Evolutionary conservation across 768 basidiomycete species (phyloP), one percentile per base, ranked within the genome.

Genomic region (Galerina sulciceps): DNA sequence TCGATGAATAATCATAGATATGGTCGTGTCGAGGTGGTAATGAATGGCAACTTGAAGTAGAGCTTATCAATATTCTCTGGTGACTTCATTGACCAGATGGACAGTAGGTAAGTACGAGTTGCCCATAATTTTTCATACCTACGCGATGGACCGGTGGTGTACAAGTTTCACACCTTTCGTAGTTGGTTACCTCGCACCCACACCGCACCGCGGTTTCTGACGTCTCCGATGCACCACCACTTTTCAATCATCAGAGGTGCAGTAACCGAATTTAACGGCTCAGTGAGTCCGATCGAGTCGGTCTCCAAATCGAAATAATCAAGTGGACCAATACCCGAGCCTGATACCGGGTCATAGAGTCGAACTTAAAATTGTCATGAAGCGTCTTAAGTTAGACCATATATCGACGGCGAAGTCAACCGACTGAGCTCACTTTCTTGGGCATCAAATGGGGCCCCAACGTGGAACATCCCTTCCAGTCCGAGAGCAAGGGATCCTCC

Each of bases 151-250:
- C n/a, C n/a, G n/a, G n/a, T n/a, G 34, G 34, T 42, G 36, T 35
- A 42, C n/a, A 44, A 31, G 31, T 34, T 17, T 58, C 43, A 49
- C 23, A 35, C 22, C 40, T 51, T 42, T 41, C 59, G 47, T 35
- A 66, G 55, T 37, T 57, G 36, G 23, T 46, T 59, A 13, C 93
- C 93, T 71, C 93, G 91, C 3, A 95, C 81, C 90, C 92, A 96
- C 71, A 94, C 79, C 3, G 73, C 77, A 1, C 57, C 65, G 17
- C 91, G 81, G 72, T 95, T 95, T 50, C 81, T 79, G 4, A 66
- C 66, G 66, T 91, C 87, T 0, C 94, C 94, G 41, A 90, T 69
- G 65, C 91, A 91, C 92, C 93, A 96, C 94, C 94, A 95, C 68
- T 89, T 92, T 72, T 96, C 94, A 20, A 95, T 63, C 73, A 84